Base-by-base conservation (phyloP, 805 yeast species). In the Candida nitratophila region DNA sequence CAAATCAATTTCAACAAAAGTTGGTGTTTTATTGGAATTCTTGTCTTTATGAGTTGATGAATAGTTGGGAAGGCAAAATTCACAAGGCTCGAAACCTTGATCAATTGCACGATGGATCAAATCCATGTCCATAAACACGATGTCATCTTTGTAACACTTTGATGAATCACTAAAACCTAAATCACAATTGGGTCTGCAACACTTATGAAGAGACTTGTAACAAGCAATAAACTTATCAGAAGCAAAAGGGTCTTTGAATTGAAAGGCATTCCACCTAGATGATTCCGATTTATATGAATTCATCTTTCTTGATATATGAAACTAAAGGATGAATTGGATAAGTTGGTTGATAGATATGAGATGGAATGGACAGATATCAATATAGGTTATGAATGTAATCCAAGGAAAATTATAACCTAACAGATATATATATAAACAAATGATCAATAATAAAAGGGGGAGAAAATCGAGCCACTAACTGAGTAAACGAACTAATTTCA, bases 101-200 rank as follows among this genome's bases (percentile, higher is more conserved):
- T 48, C 49, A 1, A 68, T 26, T 1, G 84, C 85, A 26, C 69
- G 71, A 1, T 59, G 55, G 10, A 66, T 56, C 10, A 61, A 51
- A 40, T 63, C 66, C 17, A 17, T 17, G 17, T 34, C 35, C 16
- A 71, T 66, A 53, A 80, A 78, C 27, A 56, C 53, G 40, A 79
- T 67, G 30, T 76, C 79, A 33, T 65, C 48, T 52, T 68, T 63
- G 51, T 74, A 66, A 46, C 70, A 63, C 24, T 65, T 63, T 24
- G 20, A 16, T 19, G 9, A 20, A 11, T 26, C n/a, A 3, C 69
- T 67, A 34, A 70, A 62, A 12, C 61, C 64, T 47, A 60, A 44
- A 45, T 79, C 86, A 60, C 90, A 83, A 54, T 78, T 82, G 6
- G 90, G 88, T 41, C 86, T 76, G 51, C 89, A 83, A 41, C 75